Conservation (phyloP, 2,329 filamentous ascomycete genomes). For the Talaromyces amestolkiae region DNA sequence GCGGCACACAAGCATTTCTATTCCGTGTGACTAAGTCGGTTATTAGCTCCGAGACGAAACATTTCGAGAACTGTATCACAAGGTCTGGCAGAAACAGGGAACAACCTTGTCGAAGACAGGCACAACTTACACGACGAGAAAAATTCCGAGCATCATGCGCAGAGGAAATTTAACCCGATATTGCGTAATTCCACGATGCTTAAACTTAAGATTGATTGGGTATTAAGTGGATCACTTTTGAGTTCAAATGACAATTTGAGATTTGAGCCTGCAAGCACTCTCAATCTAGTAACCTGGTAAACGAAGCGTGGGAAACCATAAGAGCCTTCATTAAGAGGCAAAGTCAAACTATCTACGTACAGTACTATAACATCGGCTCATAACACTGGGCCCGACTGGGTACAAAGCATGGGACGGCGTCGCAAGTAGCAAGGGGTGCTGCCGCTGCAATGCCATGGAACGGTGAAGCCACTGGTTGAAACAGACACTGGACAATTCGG, state of each 20-base stretch:
- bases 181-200: slow-evolving; percentile 1
- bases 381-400: background rate
- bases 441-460: background rate
- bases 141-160: slow-evolving; percentile 13
- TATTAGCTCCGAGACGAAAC: slow-evolving; percentile 12
- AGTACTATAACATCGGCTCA: background rate
- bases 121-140: background rate
- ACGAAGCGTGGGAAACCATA: background rate
- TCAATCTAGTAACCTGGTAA: background rate
- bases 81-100: background rate
- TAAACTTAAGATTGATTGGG: background rate
- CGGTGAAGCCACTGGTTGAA: background rate
- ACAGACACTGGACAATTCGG: background rate
- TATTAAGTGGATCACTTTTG: slow-evolving; percentile 1
- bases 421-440: slow-evolving; percentile 15
- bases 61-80: slow-evolving; percentile 6
- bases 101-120: slow-evolving; percentile 4
- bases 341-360: background rate
- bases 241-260: background rate
- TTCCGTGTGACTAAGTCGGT: slow-evolving; percentile 1
- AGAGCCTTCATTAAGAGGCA: background rate
- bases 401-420: background rate
- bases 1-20: background rate
- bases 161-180: background rate
- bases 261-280: background rate